phyloP scores from a whole-genome alignment of 768 basidiomycete genomes.

The Lentinus brumalis region DNA sequence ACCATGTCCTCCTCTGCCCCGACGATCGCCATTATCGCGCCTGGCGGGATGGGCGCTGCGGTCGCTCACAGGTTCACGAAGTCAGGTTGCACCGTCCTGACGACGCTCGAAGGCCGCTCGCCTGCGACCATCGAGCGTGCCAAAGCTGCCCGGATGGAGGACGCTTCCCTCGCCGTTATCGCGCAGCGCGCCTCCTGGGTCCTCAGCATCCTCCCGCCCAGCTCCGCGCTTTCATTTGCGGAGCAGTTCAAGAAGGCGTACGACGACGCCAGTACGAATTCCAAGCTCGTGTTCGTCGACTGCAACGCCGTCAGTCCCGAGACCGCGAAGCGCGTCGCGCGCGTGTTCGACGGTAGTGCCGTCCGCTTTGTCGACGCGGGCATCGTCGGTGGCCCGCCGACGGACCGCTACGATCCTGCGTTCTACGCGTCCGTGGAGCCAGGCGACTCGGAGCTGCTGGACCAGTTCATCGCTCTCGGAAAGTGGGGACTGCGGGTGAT shows the following conservation, averaged over 20 bases:
- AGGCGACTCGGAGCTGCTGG: slow-evolving; percentile 35
- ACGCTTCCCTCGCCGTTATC: slow-evolving; percentile 42
- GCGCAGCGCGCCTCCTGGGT: slow-evolving; percentile 44
- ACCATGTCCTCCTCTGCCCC: slow-evolving; percentile 18
- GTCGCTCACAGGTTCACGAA: slow-evolving; percentile 49
- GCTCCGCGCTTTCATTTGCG: slow-evolving; percentile 49
- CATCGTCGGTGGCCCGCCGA: slow-evolving; percentile 61
- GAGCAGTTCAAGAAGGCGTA: slow-evolving; percentile 39
- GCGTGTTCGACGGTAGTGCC: slow-evolving; percentile 40
- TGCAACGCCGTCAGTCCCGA: slow-evolving; percentile 61
- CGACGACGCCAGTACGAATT: neutral
- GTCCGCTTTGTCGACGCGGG: slow-evolving; percentile 55
- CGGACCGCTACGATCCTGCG: slow-evolving; percentile 48
- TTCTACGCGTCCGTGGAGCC: slow-evolving; percentile 53
- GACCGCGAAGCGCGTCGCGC: slow-evolving; percentile 49
- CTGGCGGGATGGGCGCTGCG: slow-evolving; percentile 62
- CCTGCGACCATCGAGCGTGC: slow-evolving; percentile 52
- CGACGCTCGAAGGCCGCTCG: slow-evolving; percentile 56
- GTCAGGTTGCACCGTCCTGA: slow-evolving; percentile 56
- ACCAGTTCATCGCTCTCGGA: slow-evolving; percentile 43
- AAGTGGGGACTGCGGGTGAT: slow-evolving; percentile 49
- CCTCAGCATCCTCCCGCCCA: slow-evolving; percentile 60
- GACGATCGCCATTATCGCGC: slow-evolving; percentile 50
- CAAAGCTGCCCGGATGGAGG: slow-evolving; percentile 50
- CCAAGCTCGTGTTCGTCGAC: slow-evolving; percentile 45